These are phyloP conservation scores for Metarhizium sp. DNA, from an alignment of 2,329 filamentous ascomycete species.

Conservation along the genomic window DNA sequence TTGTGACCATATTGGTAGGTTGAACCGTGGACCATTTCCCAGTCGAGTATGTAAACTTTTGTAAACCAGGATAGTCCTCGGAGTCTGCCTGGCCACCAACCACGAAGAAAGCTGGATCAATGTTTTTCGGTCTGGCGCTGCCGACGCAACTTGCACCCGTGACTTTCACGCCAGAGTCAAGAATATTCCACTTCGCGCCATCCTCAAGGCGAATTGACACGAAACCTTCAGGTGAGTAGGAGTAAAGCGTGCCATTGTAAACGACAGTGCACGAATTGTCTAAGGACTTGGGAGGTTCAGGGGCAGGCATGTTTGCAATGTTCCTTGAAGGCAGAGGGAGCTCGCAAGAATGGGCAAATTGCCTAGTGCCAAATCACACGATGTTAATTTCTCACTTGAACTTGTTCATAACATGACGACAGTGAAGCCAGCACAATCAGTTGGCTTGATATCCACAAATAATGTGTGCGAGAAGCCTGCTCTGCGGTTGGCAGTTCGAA, in stretches of 20 bases:
- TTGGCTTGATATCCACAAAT: background rate
- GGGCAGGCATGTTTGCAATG: slow-evolving; percentile 54
- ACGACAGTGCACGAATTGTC: slow-evolving; percentile 75
- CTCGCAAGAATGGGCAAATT: background rate
- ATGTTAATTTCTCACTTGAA: background rate
- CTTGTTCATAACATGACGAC: slow-evolving; percentile 7
- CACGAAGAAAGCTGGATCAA: slow-evolving; percentile 61
- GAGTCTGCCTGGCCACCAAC: slow-evolving; percentile 59
- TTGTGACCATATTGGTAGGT: slow-evolving; percentile 40
- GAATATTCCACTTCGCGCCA: slow-evolving; percentile 61
- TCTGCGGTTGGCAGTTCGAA: background rate
- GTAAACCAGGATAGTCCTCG: slow-evolving; percentile 61
- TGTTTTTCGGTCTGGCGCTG: slow-evolving; percentile 48
- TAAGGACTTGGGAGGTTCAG: slow-evolving; percentile 59
- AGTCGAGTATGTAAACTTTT: slow-evolving; percentile 51
- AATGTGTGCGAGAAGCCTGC: background rate
- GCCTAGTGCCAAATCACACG: background rate
- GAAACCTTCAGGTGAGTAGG: slow-evolving; percentile 67
- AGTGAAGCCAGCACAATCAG: slow-evolving; percentile 1
- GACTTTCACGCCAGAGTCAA: slow-evolving; percentile 59
- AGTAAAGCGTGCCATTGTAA: slow-evolving; percentile 73
- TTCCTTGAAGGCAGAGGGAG: background rate
- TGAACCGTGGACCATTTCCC: slow-evolving; percentile 41
- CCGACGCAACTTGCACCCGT: slow-evolving; percentile 71
- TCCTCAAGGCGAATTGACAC: slow-evolving; percentile 60